Percentiles rank a stretch among this genome's conserved stretches.
These are phyloP conservation scores for Suaeda aralocaspica DNA, from an alignment of 148 eudicot species.

Conservation along the genomic window DNA sequence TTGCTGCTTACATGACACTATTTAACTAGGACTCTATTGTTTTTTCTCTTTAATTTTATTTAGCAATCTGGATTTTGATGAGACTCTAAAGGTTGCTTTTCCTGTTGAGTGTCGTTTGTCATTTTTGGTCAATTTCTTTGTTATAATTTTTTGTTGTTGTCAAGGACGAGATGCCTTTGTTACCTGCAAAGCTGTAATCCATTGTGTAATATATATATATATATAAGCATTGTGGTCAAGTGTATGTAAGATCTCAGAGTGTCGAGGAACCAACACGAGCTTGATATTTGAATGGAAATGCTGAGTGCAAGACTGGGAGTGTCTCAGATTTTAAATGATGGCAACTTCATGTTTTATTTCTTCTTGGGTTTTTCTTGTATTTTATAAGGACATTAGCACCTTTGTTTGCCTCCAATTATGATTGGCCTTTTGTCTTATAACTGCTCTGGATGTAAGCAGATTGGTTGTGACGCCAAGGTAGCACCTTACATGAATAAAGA, in stretches of 20 bases:
- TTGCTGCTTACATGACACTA: neutral
- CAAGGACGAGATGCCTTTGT: neutral
- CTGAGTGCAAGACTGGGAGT: neutral
- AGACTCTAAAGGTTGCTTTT: neutral
- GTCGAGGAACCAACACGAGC: neutral
- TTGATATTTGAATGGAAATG: neutral
- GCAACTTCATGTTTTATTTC: constrained; percentile 13
- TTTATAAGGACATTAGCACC: neutral
- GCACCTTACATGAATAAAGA: constrained; percentile 69
- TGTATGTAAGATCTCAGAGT: too few relatives aligned
- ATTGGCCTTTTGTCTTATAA: neutral
- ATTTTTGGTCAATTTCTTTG: neutral
- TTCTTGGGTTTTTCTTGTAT: constrained; percentile 3
- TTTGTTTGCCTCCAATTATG: neutral
- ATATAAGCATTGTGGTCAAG: too few relatives aligned
- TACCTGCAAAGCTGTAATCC: neutral
- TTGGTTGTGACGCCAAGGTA: constrained; percentile 61
- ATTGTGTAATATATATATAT: too few relatives aligned
- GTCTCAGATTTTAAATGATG: neutral
- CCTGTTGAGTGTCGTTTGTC: neutral
- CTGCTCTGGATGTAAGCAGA: constrained; percentile 43
- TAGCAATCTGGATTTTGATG: neutral
- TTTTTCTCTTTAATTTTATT: too few relatives aligned
- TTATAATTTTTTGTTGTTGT: neutral
- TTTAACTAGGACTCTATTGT: neutral